Percentiles rank a stretch among this genome's conserved stretches.
Conservation (phyloP, 371 early-diverging fungal species). For the Gilbertella persicaria region DNA sequence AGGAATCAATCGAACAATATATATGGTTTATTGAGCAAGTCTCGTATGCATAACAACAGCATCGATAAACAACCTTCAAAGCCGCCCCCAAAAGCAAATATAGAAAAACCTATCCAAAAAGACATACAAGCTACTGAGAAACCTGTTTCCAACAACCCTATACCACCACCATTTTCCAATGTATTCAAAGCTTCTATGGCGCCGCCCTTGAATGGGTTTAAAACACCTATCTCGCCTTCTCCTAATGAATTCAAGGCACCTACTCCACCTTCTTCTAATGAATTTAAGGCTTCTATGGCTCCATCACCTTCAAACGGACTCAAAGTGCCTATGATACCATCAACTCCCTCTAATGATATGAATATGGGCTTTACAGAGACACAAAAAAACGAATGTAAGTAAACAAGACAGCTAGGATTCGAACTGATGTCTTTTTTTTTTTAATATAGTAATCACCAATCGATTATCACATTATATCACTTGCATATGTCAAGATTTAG, state of each 20-base stretch:
- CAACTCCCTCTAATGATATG: too few species aligned
- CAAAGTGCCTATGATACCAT: constrained; percentile 6
- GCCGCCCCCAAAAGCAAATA: too few species aligned
- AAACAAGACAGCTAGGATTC: too few species aligned
- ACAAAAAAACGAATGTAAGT: constrained; percentile 9
- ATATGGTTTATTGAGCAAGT: background rate
- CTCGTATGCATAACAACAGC: background rate
- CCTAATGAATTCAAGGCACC: background rate
- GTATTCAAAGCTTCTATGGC: constrained; percentile 3
- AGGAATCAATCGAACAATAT: background rate
- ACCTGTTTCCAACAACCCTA: background rate
- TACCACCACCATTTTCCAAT: background rate
- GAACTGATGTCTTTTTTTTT: too few species aligned
- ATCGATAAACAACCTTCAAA: background rate
- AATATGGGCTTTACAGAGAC: background rate
- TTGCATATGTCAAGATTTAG: constrained; percentile 19
- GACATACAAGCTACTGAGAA: background rate
- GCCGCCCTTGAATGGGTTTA: background rate
- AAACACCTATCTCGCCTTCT: background rate
- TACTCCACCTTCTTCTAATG: background rate
- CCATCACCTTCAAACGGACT: background rate
- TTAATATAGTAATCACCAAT: constrained; percentile 8
- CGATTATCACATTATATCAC: constrained; percentile 20
- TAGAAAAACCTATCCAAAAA: too few species aligned
- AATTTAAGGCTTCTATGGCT: constrained; percentile 2